Evolutionary conservation across 139 green algal species (phyloP).

Genomic region (Coelastrella sp.): DNA sequence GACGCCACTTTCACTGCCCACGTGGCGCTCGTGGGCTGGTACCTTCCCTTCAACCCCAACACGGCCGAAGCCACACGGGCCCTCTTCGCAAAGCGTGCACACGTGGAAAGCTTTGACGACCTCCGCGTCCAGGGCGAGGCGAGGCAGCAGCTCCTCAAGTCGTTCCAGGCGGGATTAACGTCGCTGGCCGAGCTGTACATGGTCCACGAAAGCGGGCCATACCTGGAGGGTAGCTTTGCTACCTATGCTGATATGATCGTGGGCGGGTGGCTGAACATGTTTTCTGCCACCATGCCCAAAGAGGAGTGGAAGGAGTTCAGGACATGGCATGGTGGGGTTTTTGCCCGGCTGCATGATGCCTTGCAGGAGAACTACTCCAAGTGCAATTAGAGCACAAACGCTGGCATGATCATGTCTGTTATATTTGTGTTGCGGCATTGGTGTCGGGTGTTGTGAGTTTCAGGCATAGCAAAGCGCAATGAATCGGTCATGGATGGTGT

Average conservation of each 20-base stretch:
- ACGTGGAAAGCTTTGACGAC: constrained; percentile 10
- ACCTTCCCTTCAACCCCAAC: constrained; percentile 41
- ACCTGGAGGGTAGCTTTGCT: constrained; percentile 10
- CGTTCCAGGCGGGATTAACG: neutral
- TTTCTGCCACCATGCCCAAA: neutral
- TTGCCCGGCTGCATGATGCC: constrained; percentile 39
- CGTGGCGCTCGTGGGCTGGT: neutral
- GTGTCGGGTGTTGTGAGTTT: too few relatives aligned
- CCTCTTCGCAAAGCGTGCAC: constrained; percentile 23
- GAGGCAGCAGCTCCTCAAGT: neutral
- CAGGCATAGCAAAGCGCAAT: too few relatives aligned
- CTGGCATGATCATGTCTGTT: too few relatives aligned
- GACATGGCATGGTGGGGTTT: constrained; percentile 35
- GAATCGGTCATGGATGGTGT: too few relatives aligned
- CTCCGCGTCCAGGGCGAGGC: neutral
- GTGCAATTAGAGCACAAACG: too few relatives aligned
- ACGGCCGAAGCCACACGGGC: neutral
- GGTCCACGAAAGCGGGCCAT: neutral
- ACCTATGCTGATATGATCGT: constrained; percentile 48
- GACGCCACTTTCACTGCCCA: constrained; percentile 33
- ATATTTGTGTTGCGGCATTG: too few relatives aligned
- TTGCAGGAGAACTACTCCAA: too few relatives aligned
- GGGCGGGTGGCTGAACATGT: constrained; percentile 40
- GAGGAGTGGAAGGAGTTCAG: constrained; percentile 39
- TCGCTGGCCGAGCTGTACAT: constrained; percentile 6